Evolutionary conservation across 495 filamentous ascomycete species (phyloP).

Genomic region (Melanomma pulvis-pyrius): DNA sequence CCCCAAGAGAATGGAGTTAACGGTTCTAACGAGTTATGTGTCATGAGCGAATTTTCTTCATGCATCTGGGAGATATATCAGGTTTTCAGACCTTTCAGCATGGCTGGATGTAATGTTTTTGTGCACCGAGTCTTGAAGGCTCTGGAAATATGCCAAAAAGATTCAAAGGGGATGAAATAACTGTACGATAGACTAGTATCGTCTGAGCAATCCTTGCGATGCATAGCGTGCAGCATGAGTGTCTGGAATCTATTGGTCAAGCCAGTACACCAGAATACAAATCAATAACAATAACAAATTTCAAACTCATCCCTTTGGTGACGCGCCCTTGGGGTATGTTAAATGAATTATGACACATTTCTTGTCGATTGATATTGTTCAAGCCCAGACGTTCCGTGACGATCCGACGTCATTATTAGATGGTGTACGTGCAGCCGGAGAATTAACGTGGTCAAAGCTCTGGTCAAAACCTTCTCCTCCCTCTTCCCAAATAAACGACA

Average conservation of each 20-base stretch:
- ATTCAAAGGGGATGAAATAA: not conserved
- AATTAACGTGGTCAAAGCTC: not conserved
- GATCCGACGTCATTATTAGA: too few relatives aligned
- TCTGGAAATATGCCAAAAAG: not conserved
- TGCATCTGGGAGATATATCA: not conserved
- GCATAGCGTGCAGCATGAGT: not conserved
- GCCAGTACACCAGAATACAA: not conserved
- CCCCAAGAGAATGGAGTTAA: constrained; percentile 15
- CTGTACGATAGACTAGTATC: not conserved
- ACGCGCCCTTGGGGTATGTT: not conserved
- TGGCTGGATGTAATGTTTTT: constrained; percentile 17
- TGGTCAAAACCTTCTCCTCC: not conserved
- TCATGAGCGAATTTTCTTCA: constrained; percentile 16
- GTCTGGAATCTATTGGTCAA: not conserved
- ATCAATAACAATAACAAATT: not conserved
- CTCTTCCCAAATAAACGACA: not conserved
- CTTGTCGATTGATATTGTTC: not conserved
- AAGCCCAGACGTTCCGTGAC: not conserved
- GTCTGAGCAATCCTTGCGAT: not conserved
- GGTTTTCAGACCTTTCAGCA: not conserved
- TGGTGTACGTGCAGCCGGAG: too few relatives aligned
- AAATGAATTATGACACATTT: not conserved
- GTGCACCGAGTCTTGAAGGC: not conserved
- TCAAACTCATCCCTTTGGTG: not conserved
- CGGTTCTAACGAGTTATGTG: constrained; percentile 28